Percentiles rank a stretch among this genome's conserved stretches.
These are phyloP conservation scores for Zasmidium angulare DNA, from an alignment of 2,329 filamentous ascomycete genomes.

Conservation along the genomic window DNA sequence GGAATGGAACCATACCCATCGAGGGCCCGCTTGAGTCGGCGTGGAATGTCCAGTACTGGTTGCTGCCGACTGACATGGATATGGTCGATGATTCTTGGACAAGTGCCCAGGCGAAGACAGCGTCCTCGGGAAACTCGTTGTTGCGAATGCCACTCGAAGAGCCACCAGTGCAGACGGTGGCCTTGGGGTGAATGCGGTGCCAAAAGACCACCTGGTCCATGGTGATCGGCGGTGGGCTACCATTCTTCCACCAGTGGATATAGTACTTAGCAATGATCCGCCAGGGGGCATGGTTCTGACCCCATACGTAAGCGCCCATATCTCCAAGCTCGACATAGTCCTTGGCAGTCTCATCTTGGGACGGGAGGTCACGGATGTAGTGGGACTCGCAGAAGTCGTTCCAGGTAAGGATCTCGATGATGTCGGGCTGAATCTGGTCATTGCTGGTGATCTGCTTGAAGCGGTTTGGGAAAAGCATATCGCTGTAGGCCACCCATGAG, in stretches of 20 bases:
- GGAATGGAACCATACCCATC: constrained; percentile 36
- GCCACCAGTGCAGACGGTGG: constrained; percentile 33
- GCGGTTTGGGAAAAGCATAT: constrained; percentile 38
- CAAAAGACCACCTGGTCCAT: constrained; percentile 41
- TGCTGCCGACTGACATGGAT: constrained; percentile 35
- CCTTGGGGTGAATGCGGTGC: constrained; percentile 41
- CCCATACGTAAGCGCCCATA: constrained; percentile 38
- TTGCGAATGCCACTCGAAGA: constrained; percentile 35
- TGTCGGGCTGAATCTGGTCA: constrained; percentile 36
- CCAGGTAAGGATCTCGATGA: constrained; percentile 42
- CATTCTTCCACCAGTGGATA: constrained; percentile 39
- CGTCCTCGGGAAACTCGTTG: constrained; percentile 34
- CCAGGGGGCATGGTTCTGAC: constrained; percentile 40
- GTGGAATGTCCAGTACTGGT: constrained; percentile 36
- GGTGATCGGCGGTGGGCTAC: constrained; percentile 33
- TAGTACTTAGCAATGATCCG: constrained; percentile 42
- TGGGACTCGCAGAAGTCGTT: constrained; percentile 42
- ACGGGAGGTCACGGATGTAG: constrained; percentile 40
- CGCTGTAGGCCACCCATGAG: constrained; percentile 39
- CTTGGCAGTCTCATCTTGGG: constrained; percentile 26
- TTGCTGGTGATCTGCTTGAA: constrained; percentile 29
- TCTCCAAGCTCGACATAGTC: constrained; percentile 35
- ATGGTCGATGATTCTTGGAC: constrained; percentile 34
- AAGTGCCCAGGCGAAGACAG: constrained; percentile 40
- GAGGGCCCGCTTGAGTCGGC: constrained; percentile 31